Conservation (phyloP, 2,329 filamentous ascomycete species). For the Phaeomoniella chlamydospora region DNA sequence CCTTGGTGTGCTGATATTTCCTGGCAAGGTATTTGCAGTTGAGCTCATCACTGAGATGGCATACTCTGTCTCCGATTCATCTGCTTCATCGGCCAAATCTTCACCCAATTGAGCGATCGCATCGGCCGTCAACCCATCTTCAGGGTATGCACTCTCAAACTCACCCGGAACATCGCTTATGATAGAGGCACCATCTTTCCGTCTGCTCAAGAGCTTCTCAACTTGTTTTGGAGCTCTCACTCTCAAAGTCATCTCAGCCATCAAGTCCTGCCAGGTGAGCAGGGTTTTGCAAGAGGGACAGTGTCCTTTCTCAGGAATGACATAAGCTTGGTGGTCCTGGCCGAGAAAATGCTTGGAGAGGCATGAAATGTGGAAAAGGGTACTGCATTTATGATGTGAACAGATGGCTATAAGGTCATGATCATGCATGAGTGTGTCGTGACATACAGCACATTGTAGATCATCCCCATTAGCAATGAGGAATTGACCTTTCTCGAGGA, state of each 20-base stretch:
- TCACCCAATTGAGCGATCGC: constrained; percentile 5
- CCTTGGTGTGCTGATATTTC: neutral
- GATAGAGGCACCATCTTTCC: constrained; percentile 17
- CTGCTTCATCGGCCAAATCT: constrained; percentile 9
- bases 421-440: constrained; percentile 17
- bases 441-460: constrained; percentile 36
- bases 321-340: constrained; percentile 18
- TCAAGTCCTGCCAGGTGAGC: constrained; percentile 60
- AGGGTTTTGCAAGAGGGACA: constrained; percentile 56
- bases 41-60: constrained; percentile 11
- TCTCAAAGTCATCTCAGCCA: constrained; percentile 68
- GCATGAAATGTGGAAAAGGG: constrained; percentile 40
- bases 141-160: constrained; percentile 7
- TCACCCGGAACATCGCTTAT: constrained; percentile 7
- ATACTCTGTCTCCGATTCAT: constrained; percentile 13
- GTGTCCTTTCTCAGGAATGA: constrained; percentile 49
- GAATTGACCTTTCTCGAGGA: constrained; percentile 36
- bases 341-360: constrained; percentile 37
- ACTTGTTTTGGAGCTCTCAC: constrained; percentile 56
- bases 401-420: constrained; percentile 36
- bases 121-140: constrained; percentile 6
- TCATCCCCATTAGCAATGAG: constrained; percentile 22
- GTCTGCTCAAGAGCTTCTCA: constrained; percentile 49
- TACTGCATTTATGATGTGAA: constrained; percentile 30
- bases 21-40: neutral